Conservation (phyloP, 2,329 filamentous ascomycete species). For the Monilinia fructigena region DNA sequence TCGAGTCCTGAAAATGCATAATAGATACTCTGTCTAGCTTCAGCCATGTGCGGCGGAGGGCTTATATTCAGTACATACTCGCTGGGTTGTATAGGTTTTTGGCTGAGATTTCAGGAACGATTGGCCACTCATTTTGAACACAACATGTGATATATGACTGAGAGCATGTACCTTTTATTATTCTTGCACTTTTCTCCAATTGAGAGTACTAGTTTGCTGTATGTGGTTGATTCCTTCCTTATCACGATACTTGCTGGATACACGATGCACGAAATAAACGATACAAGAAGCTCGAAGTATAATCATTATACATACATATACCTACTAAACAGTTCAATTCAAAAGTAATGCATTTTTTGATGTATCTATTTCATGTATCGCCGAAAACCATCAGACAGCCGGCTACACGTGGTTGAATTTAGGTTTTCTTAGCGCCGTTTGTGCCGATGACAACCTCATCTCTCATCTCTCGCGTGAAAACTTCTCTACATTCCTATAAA, state of each 20-base stretch:
- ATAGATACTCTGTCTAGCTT: background rate
- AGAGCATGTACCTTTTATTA: background rate
- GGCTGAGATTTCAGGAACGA: background rate
- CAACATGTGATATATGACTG: slow-evolving; percentile 1
- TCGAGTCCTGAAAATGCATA: slow-evolving; percentile 3
- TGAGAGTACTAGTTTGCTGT: background rate
- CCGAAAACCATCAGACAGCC: background rate
- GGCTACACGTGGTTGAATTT: slow-evolving; percentile 17
- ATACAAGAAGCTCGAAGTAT: no score
- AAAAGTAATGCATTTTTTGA: no score
- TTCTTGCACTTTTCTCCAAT: background rate
- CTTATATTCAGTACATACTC: background rate
- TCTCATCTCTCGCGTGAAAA: background rate
- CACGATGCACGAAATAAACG: no score
- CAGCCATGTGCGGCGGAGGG: slow-evolving; percentile 6
- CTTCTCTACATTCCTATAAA: background rate
- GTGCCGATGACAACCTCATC: slow-evolving; percentile 11
- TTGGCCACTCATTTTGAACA: background rate
- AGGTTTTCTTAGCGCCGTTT: slow-evolving; percentile 11
- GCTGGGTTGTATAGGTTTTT: slow-evolving; percentile 6
- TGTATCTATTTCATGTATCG: no score
- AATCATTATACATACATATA: no score
- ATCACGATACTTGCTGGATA: background rate
- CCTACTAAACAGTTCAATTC: no score
- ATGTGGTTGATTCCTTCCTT: background rate